These are phyloP conservation scores for Paraconiothyrium sp. DNA, from an alignment of 2,329 filamentous ascomycete genomes.

Conservation along the genomic window DNA sequence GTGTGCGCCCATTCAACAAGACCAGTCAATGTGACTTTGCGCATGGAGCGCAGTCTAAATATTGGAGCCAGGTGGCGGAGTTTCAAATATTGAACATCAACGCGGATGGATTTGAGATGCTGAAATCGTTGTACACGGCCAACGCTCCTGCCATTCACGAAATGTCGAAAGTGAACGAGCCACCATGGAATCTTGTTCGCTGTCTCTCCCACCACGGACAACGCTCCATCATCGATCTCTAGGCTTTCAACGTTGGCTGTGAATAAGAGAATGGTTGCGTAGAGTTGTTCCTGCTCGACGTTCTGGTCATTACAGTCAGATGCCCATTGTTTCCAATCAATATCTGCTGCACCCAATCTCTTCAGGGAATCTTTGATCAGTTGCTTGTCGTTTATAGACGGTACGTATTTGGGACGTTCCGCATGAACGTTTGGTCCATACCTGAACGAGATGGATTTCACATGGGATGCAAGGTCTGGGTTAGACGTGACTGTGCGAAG, in stretches of 20 bases:
- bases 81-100: conserved; percentile 23
- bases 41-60: conserved; percentile 33
- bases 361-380: conserved; percentile 38
- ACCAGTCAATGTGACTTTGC: conserved; percentile 25
- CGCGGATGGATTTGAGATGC: conserved; percentile 26
- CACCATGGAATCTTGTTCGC: conserved; percentile 26
- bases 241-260: conserved; percentile 34
- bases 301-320: conserved; percentile 29
- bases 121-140: conserved; percentile 31
- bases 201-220: not conserved
- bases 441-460: conserved; percentile 27
- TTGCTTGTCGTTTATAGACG: conserved; percentile 37
- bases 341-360: conserved; percentile 23
- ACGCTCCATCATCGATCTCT: conserved; percentile 24
- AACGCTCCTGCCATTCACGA: conserved; percentile 21
- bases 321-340: conserved; percentile 39
- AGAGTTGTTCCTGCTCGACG: conserved; percentile 28
- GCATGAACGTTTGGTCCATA: conserved; percentile 23
- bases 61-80: conserved; percentile 32
- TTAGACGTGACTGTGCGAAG: conserved; percentile 37
- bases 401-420: conserved; percentile 20
- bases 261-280: conserved; percentile 35
- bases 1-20: conserved; percentile 15
- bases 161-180: conserved; percentile 31
- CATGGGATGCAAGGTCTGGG: conserved; percentile 25